Percentiles rank a stretch among this genome's conserved stretches.
These are phyloP conservation scores for Rhizoclosmatium sp. DNA, from an alignment of 192 early-diverging fungal genomes.

Conservation along the genomic window DNA sequence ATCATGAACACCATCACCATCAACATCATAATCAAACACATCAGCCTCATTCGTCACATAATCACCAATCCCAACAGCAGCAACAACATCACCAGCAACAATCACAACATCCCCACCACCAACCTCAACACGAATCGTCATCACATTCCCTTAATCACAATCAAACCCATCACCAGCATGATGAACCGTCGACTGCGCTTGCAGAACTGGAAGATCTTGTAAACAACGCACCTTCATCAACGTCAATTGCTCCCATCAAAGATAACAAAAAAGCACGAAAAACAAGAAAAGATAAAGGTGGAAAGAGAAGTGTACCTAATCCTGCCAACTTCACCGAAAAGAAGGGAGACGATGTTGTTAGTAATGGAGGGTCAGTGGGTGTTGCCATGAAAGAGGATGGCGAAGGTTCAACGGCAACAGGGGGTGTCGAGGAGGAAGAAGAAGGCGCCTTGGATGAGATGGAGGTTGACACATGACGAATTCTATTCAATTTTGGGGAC, in stretches of 20 bases:
- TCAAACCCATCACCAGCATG: not conserved
- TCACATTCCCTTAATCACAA: not conserved
- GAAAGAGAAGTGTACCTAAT: not conserved
- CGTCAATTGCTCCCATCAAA: not conserved
- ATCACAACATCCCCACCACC: not conserved
- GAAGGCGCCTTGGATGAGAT: too few species aligned
- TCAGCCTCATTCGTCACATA: conserved; percentile 38
- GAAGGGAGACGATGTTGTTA: too few species aligned
- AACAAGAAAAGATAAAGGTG: conserved; percentile 10
- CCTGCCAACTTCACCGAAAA: too few species aligned
- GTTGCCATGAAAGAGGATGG: too few species aligned
- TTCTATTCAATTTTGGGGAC: too few species aligned
- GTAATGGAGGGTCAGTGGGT: too few species aligned
- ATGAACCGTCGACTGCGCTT: not conserved
- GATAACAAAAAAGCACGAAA: not conserved
- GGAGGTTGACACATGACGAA: too few species aligned
- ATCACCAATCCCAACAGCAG: not conserved
- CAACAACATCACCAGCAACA: conserved; percentile 7
- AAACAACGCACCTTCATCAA: not conserved
- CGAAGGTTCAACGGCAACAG: too few species aligned
- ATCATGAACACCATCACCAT: not conserved
- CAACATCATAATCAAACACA: conserved; percentile 68
- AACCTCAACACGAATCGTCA: not conserved
- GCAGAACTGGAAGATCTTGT: not conserved
- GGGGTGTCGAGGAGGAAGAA: too few species aligned